phyloP scores from a whole-genome alignment of 768 basidiomycete genomes.

The Cystobasidium ongulense region DNA sequence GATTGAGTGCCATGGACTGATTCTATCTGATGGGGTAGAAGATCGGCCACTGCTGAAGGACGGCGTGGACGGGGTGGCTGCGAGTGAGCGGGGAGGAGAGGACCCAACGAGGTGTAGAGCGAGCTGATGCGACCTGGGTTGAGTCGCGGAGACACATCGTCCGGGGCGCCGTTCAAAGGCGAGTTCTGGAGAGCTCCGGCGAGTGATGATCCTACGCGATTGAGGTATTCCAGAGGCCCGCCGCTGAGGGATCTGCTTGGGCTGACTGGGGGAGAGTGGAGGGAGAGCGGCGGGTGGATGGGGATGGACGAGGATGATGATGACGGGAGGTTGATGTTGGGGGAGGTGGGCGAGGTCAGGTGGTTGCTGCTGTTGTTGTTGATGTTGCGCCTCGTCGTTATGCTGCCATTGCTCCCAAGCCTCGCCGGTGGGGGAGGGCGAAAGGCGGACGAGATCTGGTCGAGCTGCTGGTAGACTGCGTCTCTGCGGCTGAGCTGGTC shows the following conservation, averaged over 20 bases:
- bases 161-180: neutral
- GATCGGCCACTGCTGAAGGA: neutral
- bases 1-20: neutral
- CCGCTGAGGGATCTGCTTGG: neutral
- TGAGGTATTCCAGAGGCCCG: neutral
- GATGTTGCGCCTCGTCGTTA: neutral
- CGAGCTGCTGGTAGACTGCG: conserved; percentile 9
- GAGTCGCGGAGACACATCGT: neutral
- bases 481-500: conserved; percentile 24
- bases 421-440: neutral
- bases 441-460: neutral
- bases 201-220: neutral
- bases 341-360: neutral
- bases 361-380: neutral
- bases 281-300: neutral
- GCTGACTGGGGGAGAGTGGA: neutral
- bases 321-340: neutral
- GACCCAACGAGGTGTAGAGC: neutral
- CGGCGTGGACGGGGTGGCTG: neutral
- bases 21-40: neutral
- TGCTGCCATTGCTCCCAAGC: neutral
- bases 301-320: neutral
- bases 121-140: neutral
- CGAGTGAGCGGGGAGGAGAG: neutral
- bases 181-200: neutral